A percentile compares a stretch with the other conserved stretches of the same genome.
phyloP scores from a whole-genome alignment of 2,329 filamentous ascomycete species.

The Fusarium stilboides region DNA sequence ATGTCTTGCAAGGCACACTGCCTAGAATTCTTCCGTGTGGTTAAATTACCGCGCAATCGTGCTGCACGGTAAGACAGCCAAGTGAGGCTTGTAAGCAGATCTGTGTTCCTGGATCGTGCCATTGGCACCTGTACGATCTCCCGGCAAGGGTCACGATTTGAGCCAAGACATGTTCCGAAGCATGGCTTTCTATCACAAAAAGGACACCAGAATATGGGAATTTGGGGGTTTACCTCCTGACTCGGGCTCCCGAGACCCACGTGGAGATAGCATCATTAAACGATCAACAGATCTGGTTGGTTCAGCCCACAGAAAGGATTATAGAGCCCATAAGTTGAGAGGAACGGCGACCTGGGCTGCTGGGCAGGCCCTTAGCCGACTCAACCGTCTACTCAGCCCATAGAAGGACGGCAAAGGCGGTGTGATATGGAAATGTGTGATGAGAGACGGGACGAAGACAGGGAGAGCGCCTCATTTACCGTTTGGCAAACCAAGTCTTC shows the following conservation, averaged over 20 bases:
- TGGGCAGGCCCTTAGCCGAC: background rate
- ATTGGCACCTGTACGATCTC: constrained; percentile 29
- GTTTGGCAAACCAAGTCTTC: constrained; percentile 3
- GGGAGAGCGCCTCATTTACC: constrained; percentile 18
- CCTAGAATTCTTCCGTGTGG: constrained; percentile 8
- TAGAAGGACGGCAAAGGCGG: constrained; percentile 19
- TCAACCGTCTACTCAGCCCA: background rate
- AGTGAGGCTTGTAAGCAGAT: constrained; percentile 27
- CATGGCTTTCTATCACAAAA: constrained; percentile 20
- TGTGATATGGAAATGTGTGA: constrained; percentile 31
- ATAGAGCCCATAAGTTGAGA: background rate
- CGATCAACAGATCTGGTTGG: constrained; percentile 8
- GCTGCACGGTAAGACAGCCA: constrained; percentile 14
- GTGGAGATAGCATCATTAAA: constrained; percentile 9
- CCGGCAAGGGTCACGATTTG: background rate
- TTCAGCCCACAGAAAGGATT: constrained; percentile 2
- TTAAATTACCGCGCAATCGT: constrained; percentile 15
- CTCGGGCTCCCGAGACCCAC: constrained; percentile 11
- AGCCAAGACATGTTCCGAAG: constrained; percentile 24
- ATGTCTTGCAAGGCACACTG: constrained; percentile 17
- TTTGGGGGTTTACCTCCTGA: constrained; percentile 4
- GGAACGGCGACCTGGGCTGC: background rate
- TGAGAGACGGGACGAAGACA: background rate
- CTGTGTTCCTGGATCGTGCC: background rate
- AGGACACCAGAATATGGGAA: background rate